Percentiles rank a stretch among this genome's conserved stretches.
These are phyloP conservation scores for Tilletia indica DNA, from an alignment of 1,284 basidiomycete genomes.

Conservation along the genomic window DNA sequence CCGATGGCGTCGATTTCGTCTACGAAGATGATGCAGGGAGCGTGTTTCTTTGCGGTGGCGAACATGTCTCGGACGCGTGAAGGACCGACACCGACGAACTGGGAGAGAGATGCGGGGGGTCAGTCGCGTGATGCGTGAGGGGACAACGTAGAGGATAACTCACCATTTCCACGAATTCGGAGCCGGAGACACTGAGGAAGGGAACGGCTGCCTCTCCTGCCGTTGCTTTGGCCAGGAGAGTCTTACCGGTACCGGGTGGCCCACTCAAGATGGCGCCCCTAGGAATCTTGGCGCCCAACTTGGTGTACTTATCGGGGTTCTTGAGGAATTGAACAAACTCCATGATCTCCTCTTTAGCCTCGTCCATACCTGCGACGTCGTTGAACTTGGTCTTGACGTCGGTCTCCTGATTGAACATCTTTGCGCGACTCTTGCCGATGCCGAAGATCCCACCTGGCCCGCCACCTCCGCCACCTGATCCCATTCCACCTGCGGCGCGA, in stretches of 20 bases:
- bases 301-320: constrained; percentile 90
- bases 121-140: too few species aligned
- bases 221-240: constrained; percentile 93
- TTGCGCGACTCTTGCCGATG: constrained; percentile 93
- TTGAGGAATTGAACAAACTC: constrained; percentile 99
- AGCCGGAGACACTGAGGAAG: constrained; percentile 96
- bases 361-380: constrained; percentile 98
- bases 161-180: constrained; percentile 96
- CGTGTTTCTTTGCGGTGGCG: constrained; percentile 93
- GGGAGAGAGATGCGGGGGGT: not conserved
- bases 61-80: constrained; percentile 96
- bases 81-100: constrained; percentile 94
- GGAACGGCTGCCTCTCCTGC: constrained; percentile 96
- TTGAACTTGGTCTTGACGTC: constrained; percentile 90
- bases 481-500: constrained; percentile 62
- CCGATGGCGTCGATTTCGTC: constrained; percentile 80
- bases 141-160: not conserved
- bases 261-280: constrained; percentile 96
- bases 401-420: constrained; percentile 95
- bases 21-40: constrained; percentile 82
- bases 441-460: constrained; percentile 89
- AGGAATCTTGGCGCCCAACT: constrained; percentile 95
- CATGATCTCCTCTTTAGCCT: constrained; percentile 99
- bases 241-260: constrained; percentile 98
- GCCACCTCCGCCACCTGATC: constrained; percentile 55